Base-by-base conservation (phyloP, 306 rosid species). In the Ormosia semicastrata region DNA sequence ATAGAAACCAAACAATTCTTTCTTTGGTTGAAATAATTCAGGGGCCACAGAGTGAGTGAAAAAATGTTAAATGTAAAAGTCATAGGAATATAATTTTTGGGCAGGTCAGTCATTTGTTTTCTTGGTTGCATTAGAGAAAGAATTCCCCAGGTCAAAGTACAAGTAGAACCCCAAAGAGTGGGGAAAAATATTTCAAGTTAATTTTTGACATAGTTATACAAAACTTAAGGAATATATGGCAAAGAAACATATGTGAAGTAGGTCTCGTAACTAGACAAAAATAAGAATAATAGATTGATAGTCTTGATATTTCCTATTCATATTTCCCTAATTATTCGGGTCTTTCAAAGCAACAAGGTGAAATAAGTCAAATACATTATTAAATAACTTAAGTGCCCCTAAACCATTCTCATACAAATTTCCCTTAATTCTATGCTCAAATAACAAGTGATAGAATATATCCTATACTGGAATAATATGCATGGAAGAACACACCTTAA, bases 401-500 rank as follows among this genome's bases (percentile, higher is more conserved):
- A 64, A 77, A 59, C 56, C 86, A 53, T 44, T 72, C 37, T 60
- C 66, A 39, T 50, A 33, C 18, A 83, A 76, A 44, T 4, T 64
- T 63, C 12, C 36, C 32, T 7, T 18, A 53, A 70, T 63, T 64
- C 40, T 60, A 74, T n/a, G 29, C 60, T 73, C 33, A 66, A 58
- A 60, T 29, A 39, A 59, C 67, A 74, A n/a, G 46, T 50, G 14
- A 17, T 44, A 53, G 40, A 73, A 76, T 54, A 32, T 14, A 80
- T 44, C 41, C 6, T 32, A 60, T 24, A 58, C 57, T 71, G 46
- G 64, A 60, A 49, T 40, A 32, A 10, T n/a, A 76, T 11, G 40
- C 41, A 66, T 6, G 17, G 24, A 36, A 77, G 62, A 67, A 37
- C 94, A 33, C 67, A 91, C 99, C 94, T 95, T 92, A 83, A 95